phyloP scores from a whole-genome alignment of 306 rosid genomes.

The Cucurbita maxima region DNA sequence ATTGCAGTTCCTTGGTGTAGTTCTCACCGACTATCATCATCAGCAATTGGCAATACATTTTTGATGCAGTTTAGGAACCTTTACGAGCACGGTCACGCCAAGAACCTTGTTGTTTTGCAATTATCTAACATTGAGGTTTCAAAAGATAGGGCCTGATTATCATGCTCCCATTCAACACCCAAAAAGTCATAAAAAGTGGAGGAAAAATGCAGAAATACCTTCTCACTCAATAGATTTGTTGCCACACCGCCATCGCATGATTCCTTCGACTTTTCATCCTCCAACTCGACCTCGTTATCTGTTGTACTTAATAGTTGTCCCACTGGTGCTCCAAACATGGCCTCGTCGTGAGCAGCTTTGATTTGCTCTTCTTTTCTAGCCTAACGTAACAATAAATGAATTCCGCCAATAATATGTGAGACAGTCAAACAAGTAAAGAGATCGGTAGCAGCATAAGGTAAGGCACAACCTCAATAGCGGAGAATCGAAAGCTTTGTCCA shows the following conservation, averaged over 20 bases:
- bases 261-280: slow-evolving; percentile 21
- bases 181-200: background rate
- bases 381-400: slow-evolving; percentile 19
- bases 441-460: background rate
- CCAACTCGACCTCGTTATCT: slow-evolving; percentile 41
- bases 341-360: slow-evolving; percentile 84
- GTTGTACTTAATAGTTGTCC: slow-evolving; percentile 21
- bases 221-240: slow-evolving; percentile 61
- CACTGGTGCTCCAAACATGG: slow-evolving; percentile 67
- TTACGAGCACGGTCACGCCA: slow-evolving; percentile 86
- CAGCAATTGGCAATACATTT: background rate
- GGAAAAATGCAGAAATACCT: slow-evolving; percentile 21
- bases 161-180: background rate
- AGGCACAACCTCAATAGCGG: slow-evolving; percentile 52
- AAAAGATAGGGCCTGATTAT: background rate
- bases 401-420: background rate
- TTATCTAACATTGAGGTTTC: slow-evolving; percentile 35
- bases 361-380: slow-evolving; percentile 61
- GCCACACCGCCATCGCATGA: slow-evolving; percentile 25
- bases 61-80: background rate
- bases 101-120: slow-evolving; percentile 67
- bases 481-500: slow-evolving; percentile 81
- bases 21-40: background rate
- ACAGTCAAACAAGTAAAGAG: background rate
- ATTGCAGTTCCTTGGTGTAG: background rate